Base-by-base conservation (phyloP, 352 stramenopile genomes). In the Phytophthora europaea region DNA sequence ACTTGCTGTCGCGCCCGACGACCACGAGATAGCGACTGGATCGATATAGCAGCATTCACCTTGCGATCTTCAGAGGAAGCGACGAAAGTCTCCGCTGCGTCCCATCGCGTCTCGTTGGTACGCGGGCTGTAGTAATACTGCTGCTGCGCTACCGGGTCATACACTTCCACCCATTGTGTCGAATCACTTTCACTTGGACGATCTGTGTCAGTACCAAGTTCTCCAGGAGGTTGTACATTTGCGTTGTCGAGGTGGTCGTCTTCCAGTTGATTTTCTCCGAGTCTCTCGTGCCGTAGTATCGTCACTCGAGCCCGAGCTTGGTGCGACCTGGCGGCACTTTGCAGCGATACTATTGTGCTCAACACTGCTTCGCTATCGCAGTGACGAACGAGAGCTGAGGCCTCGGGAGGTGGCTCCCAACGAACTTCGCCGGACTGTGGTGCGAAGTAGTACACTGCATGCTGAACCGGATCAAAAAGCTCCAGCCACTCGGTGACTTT, bases 71-170 rank as follows among this genome's bases (percentile, higher is more conserved):
- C 80, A 4, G 63, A 52, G 5, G 75, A 73, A 4, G 78, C 75
- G 18, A 83, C 77, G n/a, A 79, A 82, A 28, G 73, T 38, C 9
- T 66, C 68, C 7, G 85, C 78, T 0, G 78, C 67, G 38, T 90
- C 81, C 83, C 80, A 90, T 1, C 81, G 73, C 10, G 81, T 88
- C 55, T 84, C 78, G 18, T 70, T 72, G 7, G 85, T 88, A 2
- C 63, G 52, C 8, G 83, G 71, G 52, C 78, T 87, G 58, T 87
- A 86, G 65, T 92, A 92, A 59, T 92, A 92, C 40, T 87, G 67
- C 31, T 87, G 65, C 26, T 85, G 83, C 38, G 85, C 72, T 43
- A 81, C 76, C 2, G 83, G 85, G 23, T 92, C 83, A 62, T 84
- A 92, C 22, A 92, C 85, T 73, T 92, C 85, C 31, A 92, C 73